Conservation (phyloP, 1,284 basidiomycete species). For the Pascua guehoae region DNA sequence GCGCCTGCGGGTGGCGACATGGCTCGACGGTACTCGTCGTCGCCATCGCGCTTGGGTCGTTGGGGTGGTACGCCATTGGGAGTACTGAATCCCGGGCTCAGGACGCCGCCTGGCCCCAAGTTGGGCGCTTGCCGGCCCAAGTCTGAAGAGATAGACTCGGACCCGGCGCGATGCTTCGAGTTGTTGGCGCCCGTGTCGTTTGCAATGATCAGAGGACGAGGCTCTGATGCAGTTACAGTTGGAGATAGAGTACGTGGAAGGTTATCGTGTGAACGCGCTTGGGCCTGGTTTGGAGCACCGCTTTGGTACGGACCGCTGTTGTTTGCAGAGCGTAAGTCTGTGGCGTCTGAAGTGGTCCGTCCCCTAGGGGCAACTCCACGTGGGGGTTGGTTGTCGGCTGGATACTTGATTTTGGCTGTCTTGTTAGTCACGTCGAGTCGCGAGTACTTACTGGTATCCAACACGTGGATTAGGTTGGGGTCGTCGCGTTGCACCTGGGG, state of each 20-base stretch:
- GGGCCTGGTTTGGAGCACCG: neutral
- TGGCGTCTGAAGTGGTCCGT: slow-evolving; percentile 19
- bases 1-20: slow-evolving; percentile 34
- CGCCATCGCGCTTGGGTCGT: slow-evolving; percentile 65
- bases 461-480: slow-evolving; percentile 74
- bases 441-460: slow-evolving; percentile 76
- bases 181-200: slow-evolving; percentile 14
- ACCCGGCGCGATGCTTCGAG: slow-evolving; percentile 9
- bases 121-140: slow-evolving; percentile 50
- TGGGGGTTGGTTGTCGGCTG: slow-evolving; percentile 50
- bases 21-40: slow-evolving; percentile 53
- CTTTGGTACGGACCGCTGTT: slow-evolving; percentile 6
- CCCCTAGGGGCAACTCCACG: slow-evolving; percentile 3
- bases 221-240: slow-evolving; percentile 11
- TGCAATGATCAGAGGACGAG: slow-evolving; percentile 18
- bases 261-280: slow-evolving; percentile 30
- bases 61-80: slow-evolving; percentile 54
- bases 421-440: neutral
- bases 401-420: slow-evolving; percentile 91
- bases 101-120: slow-evolving; percentile 63
- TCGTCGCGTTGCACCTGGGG: slow-evolving; percentile 65
- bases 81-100: slow-evolving; percentile 38
- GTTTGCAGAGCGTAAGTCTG: slow-evolving; percentile 8
- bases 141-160: slow-evolving; percentile 17
- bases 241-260: slow-evolving; percentile 32